Evolutionary conservation across 2,329 filamentous ascomycete genomes (phyloP), one percentile per base, ranked within the genome.

Genomic region (Colletotrichum sp.): DNA sequence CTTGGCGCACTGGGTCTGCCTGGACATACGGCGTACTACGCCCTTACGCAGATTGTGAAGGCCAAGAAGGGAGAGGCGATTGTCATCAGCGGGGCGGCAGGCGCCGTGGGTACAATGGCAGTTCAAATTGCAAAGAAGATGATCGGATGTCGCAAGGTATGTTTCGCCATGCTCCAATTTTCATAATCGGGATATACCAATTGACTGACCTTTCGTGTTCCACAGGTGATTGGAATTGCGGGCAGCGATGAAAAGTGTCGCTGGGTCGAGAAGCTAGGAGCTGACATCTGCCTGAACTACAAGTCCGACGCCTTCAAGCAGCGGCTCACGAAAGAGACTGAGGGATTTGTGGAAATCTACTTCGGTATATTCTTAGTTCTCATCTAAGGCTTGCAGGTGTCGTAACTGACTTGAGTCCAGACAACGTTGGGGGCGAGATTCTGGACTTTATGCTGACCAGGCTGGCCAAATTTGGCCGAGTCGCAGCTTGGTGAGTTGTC

Each of bases 311-410:
- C 44, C 12, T 52, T 52, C 44, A 52, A 52, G 44, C 44, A 52
- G n/a, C n/a, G 3, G n/a, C 44, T 52, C 6, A 21, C n/a, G 10
- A 52, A 21, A 21, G 44, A 52, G 44, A 52, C 44, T 13, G 44
- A 52, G 44, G 44, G 44, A 8, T 52, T 52, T 52, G 44, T 52
- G 1, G 44, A 52, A 21, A 52, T 52, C 12, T 52, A 52, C 44
- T 52, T 52, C n/a, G 44, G 44, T 52, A 7, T 21, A 0, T 21
- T 13, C 6, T 0, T 52, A 13, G 18, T 13, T 21, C 1, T 1
- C 3, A 21, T 0, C 2, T n/a, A 21, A 13, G n/a, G 4, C 10
- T 52, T 52, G 10, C 10, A 52, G 18, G 1, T 21, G 1, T 52
- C 0, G 44, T 21, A 21, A 21, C 44, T 52, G 4, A 52, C 10